phyloP scores from a whole-genome alignment of 495 filamentous ascomycete genomes.

The Choiromyces venosus region DNA sequence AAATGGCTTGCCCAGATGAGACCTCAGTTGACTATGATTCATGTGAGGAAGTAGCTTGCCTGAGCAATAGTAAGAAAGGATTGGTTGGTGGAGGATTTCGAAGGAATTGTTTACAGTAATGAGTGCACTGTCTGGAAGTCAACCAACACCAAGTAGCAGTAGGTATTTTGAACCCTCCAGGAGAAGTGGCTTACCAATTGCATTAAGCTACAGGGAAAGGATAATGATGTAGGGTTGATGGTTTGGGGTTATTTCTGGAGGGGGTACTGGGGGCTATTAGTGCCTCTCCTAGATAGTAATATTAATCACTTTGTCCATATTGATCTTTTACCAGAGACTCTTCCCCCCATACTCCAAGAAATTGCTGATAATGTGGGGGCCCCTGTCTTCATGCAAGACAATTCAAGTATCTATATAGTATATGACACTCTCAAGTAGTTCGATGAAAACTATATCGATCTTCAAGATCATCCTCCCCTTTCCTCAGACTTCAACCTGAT shows the following conservation, averaged over 20 bases:
- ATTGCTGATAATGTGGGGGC: no score
- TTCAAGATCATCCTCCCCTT: constrained; percentile 37
- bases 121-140: constrained; percentile 8
- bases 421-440: constrained; percentile 24
- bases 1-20: no score
- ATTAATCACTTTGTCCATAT: no score
- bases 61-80: neutral
- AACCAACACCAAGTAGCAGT: constrained; percentile 5
- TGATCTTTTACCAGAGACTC: no score
- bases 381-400: no score
- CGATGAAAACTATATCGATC: constrained; percentile 24
- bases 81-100: neutral
- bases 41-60: no score
- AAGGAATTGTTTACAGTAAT: constrained; percentile 6
- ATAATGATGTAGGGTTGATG: constrained; percentile 14
- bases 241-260: constrained; percentile 21
- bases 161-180: constrained; percentile 11
- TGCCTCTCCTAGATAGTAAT: constrained; percentile 7
- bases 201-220: constrained; percentile 15
- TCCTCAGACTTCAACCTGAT: constrained; percentile 42
- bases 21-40: no score
- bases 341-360: no score
- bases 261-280: constrained; percentile 11
- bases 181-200: constrained; percentile 31
- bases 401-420: constrained; percentile 26